These are phyloP conservation scores for Meripilus lineatus DNA, from an alignment of 1,284 basidiomycete genomes.

Conservation along the genomic window DNA sequence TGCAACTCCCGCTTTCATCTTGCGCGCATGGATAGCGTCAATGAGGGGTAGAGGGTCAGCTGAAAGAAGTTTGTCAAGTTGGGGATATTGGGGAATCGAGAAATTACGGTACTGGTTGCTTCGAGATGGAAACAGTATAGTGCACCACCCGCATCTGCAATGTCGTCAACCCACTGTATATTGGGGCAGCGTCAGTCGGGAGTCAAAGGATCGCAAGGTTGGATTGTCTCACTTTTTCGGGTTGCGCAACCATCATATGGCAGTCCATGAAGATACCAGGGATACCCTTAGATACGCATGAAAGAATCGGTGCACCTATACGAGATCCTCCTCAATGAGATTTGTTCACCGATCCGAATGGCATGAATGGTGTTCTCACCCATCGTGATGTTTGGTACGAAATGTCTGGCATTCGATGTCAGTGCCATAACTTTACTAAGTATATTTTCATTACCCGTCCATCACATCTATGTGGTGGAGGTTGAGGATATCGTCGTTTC, in stretches of 20 bases:
- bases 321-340: slow-evolving; percentile 15
- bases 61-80: slow-evolving; percentile 24
- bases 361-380: slow-evolving; percentile 41
- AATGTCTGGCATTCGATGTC: slow-evolving; percentile 58
- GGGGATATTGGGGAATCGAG: neutral
- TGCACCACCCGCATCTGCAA: slow-evolving; percentile 92
- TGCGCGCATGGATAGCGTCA: slow-evolving; percentile 63
- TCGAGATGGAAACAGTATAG: slow-evolving; percentile 98
- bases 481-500: slow-evolving; percentile 1
- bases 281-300: slow-evolving; percentile 84
- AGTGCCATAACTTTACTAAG: slow-evolving; percentile 4
- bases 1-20: slow-evolving; percentile 91
- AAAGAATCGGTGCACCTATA: slow-evolving; percentile 84
- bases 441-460: slow-evolving; percentile 69
- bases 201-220: no score
- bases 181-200: no score
- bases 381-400: slow-evolving; percentile 98
- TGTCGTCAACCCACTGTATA: slow-evolving; percentile 98
- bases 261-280: slow-evolving; percentile 99
- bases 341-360: slow-evolving; percentile 1
- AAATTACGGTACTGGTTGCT: slow-evolving; percentile 67
- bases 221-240: slow-evolving; percentile 80
- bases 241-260: slow-evolving; percentile 99
- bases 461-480: slow-evolving; percentile 72
- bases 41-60: slow-evolving; percentile 76